phyloP scores from a whole-genome alignment of 768 basidiomycete genomes.

The Mycena haematopus region DNA sequence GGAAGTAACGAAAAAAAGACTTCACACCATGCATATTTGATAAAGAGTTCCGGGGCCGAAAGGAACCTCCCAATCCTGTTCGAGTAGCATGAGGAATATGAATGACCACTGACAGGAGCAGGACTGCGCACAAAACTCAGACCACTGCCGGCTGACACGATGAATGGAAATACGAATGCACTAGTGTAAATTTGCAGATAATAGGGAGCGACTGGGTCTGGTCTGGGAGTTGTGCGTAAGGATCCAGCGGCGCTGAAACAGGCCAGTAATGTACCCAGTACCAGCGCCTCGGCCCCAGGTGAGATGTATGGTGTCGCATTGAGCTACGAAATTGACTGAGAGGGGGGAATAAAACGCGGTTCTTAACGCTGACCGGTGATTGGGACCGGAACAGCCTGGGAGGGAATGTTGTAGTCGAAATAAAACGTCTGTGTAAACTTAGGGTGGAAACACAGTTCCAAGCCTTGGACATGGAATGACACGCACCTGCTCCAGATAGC shows the following conservation, averaged over 20 bases:
- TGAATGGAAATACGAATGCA: conserved; percentile 56
- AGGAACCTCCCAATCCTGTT: conserved; percentile 64
- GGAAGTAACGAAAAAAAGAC: neutral
- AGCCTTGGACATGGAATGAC: neutral
- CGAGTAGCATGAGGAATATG: neutral
- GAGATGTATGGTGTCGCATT: conserved; percentile 44
- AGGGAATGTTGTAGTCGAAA: conserved; percentile 47
- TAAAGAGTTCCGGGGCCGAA: conserved; percentile 66
- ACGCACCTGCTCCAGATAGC: conserved; percentile 39
- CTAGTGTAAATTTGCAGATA: conserved; percentile 67
- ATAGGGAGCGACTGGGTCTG: conserved; percentile 62
- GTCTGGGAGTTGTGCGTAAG: conserved; percentile 43
- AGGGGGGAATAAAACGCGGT: neutral
- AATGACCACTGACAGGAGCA: neutral
- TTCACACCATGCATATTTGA: conserved; percentile 71
- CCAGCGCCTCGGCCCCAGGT: conserved; percentile 50
- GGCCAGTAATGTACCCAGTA: conserved; percentile 42
- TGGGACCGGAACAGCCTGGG: conserved; percentile 45
- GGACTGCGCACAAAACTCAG: conserved; percentile 52
- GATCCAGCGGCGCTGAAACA: neutral
- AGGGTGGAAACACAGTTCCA: conserved; percentile 2
- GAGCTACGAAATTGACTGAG: conserved; percentile 36
- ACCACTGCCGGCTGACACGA: conserved; percentile 54
- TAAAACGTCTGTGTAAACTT: conserved; percentile 45
- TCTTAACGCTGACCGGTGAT: conserved; percentile 41